Evolutionary conservation across 192 early-diverging fungal species (phyloP).

Genomic region (Gaertneriomyces sp.): DNA sequence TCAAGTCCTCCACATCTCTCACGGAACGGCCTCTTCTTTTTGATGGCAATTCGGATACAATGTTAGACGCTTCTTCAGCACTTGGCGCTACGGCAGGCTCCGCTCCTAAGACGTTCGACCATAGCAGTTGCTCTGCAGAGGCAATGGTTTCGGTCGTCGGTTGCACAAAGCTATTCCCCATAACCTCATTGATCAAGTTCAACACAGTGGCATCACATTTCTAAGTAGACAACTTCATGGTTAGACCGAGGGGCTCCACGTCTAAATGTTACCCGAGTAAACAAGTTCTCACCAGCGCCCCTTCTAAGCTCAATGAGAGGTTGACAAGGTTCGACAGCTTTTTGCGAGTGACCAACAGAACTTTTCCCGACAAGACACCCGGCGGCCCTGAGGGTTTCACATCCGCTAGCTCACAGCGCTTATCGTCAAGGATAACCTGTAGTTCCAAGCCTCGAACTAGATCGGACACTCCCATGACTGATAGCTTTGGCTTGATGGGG

Average conservation of each 20-base stretch:
- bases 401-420: constrained; percentile 3
- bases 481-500: too few relatives aligned
- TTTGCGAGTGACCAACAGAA: not conserved
- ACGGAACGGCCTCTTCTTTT: not conserved
- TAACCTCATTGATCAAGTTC: constrained; percentile 8
- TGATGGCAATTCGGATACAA: not conserved
- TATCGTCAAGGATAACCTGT: not conserved
- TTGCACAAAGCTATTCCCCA: not conserved
- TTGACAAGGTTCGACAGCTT: not conserved
- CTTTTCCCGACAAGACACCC: not conserved
- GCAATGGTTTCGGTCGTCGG: not conserved
- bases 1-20: not conserved
- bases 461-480: too few relatives aligned
- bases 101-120: not conserved
- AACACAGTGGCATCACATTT: constrained; percentile 9
- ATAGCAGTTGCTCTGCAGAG: not conserved
- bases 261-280: too few relatives aligned
- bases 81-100: not conserved
- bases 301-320: constrained; percentile 2
- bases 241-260: too few relatives aligned
- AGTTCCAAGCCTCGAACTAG: not conserved
- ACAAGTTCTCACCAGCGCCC: not conserved
- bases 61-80: not conserved
- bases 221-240: too few relatives aligned
- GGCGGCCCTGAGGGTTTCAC: not conserved